Base-by-base conservation (phyloP, 1,139 yeast genomes). In the Yamadazyma aaseri region DNA sequence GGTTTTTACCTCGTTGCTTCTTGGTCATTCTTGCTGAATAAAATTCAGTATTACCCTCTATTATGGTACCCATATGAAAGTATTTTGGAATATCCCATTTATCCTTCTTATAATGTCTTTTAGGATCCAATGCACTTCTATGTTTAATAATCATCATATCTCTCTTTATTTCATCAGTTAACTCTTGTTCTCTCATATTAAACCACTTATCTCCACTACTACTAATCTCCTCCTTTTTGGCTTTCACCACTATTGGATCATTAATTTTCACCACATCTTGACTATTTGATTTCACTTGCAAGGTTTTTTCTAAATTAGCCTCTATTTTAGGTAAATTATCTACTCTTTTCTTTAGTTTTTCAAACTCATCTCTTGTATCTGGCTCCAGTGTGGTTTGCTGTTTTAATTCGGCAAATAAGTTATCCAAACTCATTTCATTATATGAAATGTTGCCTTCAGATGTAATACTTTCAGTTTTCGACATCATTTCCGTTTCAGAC, bases 111-210 rank as follows among this genome's bases (percentile, higher is more conserved):
- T 92, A 92, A 61, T 89, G 96, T 51, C 97, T 77, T 60, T 92
- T 92, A 4, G 97, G 97, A 55, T 92, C 98, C 44, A 92, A 71
- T 13, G 92, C 96, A 42, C 84, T 81, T 60, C 98, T 79, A 66
- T 90, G 86, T 52, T 86, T 82, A 38, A 92, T 70, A 20, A 92
- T 64, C 53, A 79, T 70, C 49, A 94, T 58, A 57, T 92, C 97
- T 40, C 96, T 71, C 51, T 83, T 85, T 20, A 86, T 56, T 30
- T 73, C 74, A 2, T 83, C 78, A 0, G 95, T 86, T 45, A 89
- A 60, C 48, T 86, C 96, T 2, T 86, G 81, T 44, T 79, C 81
- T 29, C 86, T 86, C 76, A 92, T 73, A 40, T 81, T 72, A 55
- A 89, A 92, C 97, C 97, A 92, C 42, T 80, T 67, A 23, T 64